These are phyloP conservation scores for Orbilia blumenaviensis DNA, from an alignment of 2,329 filamentous ascomycete species.

Conservation along the genomic window DNA sequence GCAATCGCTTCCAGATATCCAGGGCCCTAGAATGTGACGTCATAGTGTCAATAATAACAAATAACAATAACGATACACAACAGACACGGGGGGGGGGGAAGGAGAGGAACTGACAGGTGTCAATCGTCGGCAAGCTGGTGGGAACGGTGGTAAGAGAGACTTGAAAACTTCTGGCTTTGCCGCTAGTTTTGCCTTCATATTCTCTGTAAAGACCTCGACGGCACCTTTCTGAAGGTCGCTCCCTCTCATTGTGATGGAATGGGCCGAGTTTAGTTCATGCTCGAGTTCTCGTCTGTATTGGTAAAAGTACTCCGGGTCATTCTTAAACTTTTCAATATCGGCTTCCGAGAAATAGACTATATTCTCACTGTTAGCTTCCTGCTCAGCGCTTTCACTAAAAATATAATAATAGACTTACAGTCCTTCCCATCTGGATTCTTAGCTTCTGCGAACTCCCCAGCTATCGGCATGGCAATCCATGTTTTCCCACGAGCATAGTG, in stretches of 20 bases:
- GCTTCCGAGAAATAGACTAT: conserved; percentile 51
- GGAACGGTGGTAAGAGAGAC: conserved; percentile 38
- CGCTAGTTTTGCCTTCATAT: conserved; percentile 37
- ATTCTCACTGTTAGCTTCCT: not conserved
- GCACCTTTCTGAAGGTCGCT: conserved; percentile 48
- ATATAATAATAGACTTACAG: conserved; percentile 56
- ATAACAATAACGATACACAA: conserved; percentile 50
- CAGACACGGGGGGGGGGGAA: not conserved
- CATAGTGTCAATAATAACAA: conserved; percentile 55
- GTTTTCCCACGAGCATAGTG: conserved; percentile 60
- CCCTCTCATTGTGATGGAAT: conserved; percentile 54
- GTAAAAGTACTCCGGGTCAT: conserved; percentile 51
- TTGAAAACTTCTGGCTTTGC: conserved; percentile 41
- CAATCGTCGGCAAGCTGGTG: conserved; percentile 55
- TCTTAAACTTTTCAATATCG: conserved; percentile 54
- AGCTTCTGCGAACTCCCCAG: conserved; percentile 58
- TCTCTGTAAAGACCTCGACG: conserved; percentile 17
- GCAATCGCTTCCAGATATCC: conserved; percentile 61
- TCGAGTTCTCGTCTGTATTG: conserved; percentile 55
- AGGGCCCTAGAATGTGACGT: conserved; percentile 45
- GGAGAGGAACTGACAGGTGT: conserved; percentile 59
- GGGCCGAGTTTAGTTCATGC: conserved; percentile 54
- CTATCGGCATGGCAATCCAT: conserved; percentile 58
- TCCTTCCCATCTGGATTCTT: conserved; percentile 60
- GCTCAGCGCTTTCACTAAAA: not conserved